Conservation (phyloP, 768 basidiomycete species). For the Neoboletus brunneissimus region DNA sequence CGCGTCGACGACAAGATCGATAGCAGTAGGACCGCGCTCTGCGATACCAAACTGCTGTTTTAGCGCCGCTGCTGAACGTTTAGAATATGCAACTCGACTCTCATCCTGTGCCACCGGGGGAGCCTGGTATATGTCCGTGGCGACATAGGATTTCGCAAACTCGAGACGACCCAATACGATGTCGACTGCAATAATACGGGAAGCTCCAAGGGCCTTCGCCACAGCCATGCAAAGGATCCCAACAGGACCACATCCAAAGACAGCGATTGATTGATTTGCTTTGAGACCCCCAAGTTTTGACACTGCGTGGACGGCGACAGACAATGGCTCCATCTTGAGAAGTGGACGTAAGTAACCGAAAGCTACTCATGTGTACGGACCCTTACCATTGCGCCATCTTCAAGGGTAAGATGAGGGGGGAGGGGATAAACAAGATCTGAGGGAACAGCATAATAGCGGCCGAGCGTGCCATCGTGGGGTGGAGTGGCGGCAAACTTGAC, state of each 20-base stretch:
- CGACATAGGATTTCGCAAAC: constrained; percentile 84
- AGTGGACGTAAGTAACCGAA: constrained; percentile 1
- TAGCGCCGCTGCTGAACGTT: constrained; percentile 67
- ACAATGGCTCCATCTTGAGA: constrained; percentile 84
- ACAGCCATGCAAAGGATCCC: constrained; percentile 92
- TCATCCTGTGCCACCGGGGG: constrained; percentile 61
- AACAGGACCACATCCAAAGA: constrained; percentile 90
- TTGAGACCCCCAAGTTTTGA: constrained; percentile 70
- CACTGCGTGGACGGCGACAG: constrained; percentile 89
- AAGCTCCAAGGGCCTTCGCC: constrained; percentile 90
- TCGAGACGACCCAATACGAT: constrained; percentile 72
- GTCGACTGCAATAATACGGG: constrained; percentile 81
- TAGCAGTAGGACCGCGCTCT: constrained; percentile 64
- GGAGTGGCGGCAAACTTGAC: constrained; percentile 92
- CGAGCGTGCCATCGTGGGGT: constrained; percentile 87
- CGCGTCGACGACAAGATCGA: constrained; percentile 89
- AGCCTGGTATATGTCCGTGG: constrained; percentile 72
- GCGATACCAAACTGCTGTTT: constrained; percentile 61
- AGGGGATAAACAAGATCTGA: constrained; percentile 82
- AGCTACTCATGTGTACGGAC: neutral
- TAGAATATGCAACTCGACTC: constrained; percentile 64
- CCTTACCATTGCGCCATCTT: constrained; percentile 90
- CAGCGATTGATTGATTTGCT: constrained; percentile 69
- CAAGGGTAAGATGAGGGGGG: constrained; percentile 79
- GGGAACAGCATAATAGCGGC: constrained; percentile 82